Evolutionary conservation across 768 basidiomycete species (phyloP).

Genomic region (Suillus subalutaceus): DNA sequence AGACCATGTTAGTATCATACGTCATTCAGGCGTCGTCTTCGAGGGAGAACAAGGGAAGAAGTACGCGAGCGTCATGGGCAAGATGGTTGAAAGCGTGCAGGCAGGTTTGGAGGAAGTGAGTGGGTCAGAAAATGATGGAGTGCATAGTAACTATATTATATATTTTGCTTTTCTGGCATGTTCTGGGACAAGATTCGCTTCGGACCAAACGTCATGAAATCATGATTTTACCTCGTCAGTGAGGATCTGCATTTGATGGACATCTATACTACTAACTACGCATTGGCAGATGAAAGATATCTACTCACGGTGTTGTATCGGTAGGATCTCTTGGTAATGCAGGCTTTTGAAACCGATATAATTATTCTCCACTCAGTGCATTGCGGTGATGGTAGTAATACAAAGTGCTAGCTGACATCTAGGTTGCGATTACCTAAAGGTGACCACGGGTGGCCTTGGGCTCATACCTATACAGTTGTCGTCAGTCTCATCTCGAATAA

Average conservation of each 20-base stretch:
- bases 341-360: background rate
- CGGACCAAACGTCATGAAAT: constrained; percentile 90
- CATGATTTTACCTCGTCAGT: constrained; percentile 90
- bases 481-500: constrained; percentile 4
- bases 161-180: background rate
- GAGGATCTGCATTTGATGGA: background rate
- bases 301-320: constrained; percentile 70
- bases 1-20: constrained; percentile 74
- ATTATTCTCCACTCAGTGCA: background rate
- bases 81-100: constrained; percentile 80
- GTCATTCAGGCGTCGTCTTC: constrained; percentile 82
- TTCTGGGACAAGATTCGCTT: constrained; percentile 82
- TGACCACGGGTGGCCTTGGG: constrained; percentile 23
- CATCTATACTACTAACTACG: background rate
- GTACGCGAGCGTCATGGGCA: constrained; percentile 73
- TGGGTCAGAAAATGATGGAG: constrained; percentile 59
- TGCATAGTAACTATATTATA: constrained; percentile 36
- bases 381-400: background rate
- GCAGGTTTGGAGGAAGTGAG: constrained; percentile 78
- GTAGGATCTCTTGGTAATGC: constrained; percentile 5
- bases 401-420: background rate
- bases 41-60: constrained; percentile 81
- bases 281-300: constrained; percentile 69
- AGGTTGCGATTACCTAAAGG: background rate
- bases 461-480: constrained; percentile 16